Evolutionary conservation across 768 basidiomycete genomes (phyloP).

Genomic region (Russula sp.): DNA sequence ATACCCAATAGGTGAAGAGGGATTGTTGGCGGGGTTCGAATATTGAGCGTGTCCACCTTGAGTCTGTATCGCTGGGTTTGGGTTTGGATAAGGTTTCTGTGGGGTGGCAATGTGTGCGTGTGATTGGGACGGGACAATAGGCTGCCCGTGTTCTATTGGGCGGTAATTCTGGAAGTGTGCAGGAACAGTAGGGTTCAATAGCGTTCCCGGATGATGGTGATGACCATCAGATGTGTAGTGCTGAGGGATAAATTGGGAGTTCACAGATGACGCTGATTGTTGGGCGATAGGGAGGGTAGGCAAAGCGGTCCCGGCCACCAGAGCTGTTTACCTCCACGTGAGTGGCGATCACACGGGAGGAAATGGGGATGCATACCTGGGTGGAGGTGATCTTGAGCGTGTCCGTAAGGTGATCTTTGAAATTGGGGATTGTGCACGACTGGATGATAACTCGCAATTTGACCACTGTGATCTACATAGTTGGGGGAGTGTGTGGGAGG

Average conservation of each 20-base stretch:
- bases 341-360: background rate
- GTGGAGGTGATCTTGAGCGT: slow-evolving; percentile 11
- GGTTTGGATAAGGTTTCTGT: slow-evolving; percentile 17
- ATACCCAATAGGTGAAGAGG: slow-evolving; percentile 22
- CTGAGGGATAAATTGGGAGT: slow-evolving; percentile 10
- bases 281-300: slow-evolving; percentile 12
- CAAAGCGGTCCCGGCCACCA: background rate
- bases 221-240: slow-evolving; percentile 11
- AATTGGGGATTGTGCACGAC: slow-evolving; percentile 1
- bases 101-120: background rate
- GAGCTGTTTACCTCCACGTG: background rate
- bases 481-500: slow-evolving; percentile 6
- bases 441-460: slow-evolving; percentile 5
- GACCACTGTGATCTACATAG: slow-evolving; percentile 9
- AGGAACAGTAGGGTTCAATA: slow-evolving; percentile 21
- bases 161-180: slow-evolving; percentile 21
- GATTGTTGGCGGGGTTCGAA: slow-evolving; percentile 21
- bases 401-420: slow-evolving; percentile 13
- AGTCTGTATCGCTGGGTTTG: slow-evolving; percentile 16
- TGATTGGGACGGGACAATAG: slow-evolving; percentile 22
- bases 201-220: slow-evolving; percentile 4
- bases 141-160: slow-evolving; percentile 19
- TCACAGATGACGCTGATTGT: slow-evolving; percentile 16
- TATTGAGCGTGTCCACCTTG: slow-evolving; percentile 15
- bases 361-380: slow-evolving; percentile 1